Evolutionary conservation across 2,329 filamentous ascomycete genomes (phyloP).

Genomic region (Aureobasidium uvarum): DNA sequence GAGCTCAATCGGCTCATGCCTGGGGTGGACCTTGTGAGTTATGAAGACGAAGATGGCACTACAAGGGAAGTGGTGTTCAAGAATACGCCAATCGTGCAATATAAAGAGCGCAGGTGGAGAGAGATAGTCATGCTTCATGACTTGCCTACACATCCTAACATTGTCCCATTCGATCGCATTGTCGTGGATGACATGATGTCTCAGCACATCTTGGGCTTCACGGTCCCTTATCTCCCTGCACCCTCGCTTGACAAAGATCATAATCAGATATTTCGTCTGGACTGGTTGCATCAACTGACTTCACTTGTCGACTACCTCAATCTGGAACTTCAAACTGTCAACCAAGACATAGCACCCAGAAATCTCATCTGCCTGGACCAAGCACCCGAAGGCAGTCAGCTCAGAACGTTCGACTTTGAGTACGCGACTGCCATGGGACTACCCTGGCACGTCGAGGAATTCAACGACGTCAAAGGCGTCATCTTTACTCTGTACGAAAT

Average conservation of each 20-base stretch:
- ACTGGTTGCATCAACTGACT: neutral
- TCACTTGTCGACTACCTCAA: slow-evolving; percentile 7
- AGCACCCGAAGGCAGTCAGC: neutral
- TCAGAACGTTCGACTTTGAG: slow-evolving; percentile 5
- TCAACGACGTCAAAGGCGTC: slow-evolving; percentile 10
- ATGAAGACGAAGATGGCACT: neutral
- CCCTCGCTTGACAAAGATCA: neutral
- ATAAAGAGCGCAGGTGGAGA: neutral
- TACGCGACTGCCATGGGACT: neutral
- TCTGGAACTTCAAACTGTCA: neutral
- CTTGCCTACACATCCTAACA: neutral
- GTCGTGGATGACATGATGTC: neutral
- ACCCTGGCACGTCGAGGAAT: neutral
- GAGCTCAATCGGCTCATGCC: slow-evolving; percentile 4
- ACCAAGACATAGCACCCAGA: neutral
- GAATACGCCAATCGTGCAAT: neutral
- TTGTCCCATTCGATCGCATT: neutral
- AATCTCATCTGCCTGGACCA: neutral
- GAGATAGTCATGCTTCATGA: neutral
- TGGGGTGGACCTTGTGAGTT: neutral
- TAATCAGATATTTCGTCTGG: neutral
- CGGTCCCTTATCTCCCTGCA: neutral
- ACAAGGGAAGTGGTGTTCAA: neutral
- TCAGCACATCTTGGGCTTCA: slow-evolving; percentile 1
- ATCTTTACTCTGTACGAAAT: slow-evolving; percentile 20